Percentiles rank a stretch among this genome's conserved stretches.
These are phyloP conservation scores for Oryza punctata DNA, from an alignment of 176 grass and related monocot genomes.

Conservation along the genomic window DNA sequence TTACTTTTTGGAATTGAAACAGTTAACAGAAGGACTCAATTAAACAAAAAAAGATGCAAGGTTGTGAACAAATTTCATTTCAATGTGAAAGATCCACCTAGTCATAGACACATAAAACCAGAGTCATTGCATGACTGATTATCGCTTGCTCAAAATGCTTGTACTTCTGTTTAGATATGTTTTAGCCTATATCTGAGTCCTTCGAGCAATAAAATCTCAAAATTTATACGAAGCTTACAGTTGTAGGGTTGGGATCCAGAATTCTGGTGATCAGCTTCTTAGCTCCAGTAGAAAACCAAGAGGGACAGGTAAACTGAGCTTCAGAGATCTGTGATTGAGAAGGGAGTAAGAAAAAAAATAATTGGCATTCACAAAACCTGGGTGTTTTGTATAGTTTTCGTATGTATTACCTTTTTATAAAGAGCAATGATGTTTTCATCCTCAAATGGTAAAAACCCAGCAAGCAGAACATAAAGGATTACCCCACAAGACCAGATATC, in stretches of 20 bases:
- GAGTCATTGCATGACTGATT: not conserved
- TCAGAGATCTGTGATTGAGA: slow-evolving; percentile 69
- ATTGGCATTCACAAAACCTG: not conserved
- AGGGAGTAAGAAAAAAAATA: slow-evolving; percentile 12
- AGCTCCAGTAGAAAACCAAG: slow-evolving; percentile 89
- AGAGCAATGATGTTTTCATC: slow-evolving; percentile 85
- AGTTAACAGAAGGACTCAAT: not conserved
- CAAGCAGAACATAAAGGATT: slow-evolving; percentile 89
- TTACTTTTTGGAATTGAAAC: slow-evolving; percentile 12
- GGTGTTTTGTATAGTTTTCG: slow-evolving; percentile 12
- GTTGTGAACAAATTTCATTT: not conserved
- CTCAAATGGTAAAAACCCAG: slow-evolving; percentile 95
- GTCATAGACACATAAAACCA: not conserved
- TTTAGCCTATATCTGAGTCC: not conserved
- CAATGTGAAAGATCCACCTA: not conserved
- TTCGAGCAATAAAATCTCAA: slow-evolving; percentile 2
- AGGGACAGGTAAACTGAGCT: slow-evolving; percentile 79
- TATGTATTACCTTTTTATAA: slow-evolving; percentile 79
- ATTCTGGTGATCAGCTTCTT: slow-evolving; percentile 86
- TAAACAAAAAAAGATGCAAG: not conserved
- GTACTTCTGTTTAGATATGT: not conserved
- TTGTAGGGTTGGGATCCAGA: slow-evolving; percentile 78
- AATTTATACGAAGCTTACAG: slow-evolving; percentile 57
- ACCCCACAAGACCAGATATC: slow-evolving; percentile 99
- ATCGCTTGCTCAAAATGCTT: not conserved